phyloP scores from a whole-genome alignment of 768 basidiomycete species.

The Leccinum aurantiacum region DNA sequence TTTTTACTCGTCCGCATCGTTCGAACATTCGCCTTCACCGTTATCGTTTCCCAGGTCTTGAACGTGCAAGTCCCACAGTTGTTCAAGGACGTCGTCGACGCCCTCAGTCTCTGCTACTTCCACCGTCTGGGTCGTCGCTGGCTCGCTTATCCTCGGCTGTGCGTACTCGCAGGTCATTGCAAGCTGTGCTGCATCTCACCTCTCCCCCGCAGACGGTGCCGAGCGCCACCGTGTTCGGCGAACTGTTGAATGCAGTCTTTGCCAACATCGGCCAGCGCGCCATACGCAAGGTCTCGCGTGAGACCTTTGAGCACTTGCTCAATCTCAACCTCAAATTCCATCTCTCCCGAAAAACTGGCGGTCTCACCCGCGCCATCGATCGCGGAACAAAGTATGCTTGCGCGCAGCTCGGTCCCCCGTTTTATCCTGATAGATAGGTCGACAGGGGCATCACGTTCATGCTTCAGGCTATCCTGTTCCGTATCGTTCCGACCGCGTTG shows the following conservation, averaged over 20 bases:
- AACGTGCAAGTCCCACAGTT: slow-evolving; percentile 98
- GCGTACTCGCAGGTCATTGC: slow-evolving; percentile 33
- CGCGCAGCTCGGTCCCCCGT: background rate
- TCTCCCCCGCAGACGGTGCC: slow-evolving; percentile 65
- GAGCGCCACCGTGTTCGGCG: slow-evolving; percentile 89
- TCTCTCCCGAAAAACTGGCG: slow-evolving; percentile 90
- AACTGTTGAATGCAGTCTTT: slow-evolving; percentile 93
- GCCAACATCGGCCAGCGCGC: slow-evolving; percentile 94
- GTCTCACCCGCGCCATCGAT: slow-evolving; percentile 94
- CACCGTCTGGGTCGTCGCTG: slow-evolving; percentile 90
- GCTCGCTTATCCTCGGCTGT: slow-evolving; percentile 92
- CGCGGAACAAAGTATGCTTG: slow-evolving; percentile 86
- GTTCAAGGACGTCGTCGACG: slow-evolving; percentile 90
- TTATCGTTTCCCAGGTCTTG: slow-evolving; percentile 54
- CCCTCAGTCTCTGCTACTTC: slow-evolving; percentile 72
- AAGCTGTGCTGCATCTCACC: slow-evolving; percentile 1
- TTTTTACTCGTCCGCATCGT: too few relatives aligned
- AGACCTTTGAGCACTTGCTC: slow-evolving; percentile 92
- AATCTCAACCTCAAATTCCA: slow-evolving; percentile 92
- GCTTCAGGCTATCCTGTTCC: slow-evolving; percentile 88
- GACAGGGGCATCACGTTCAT: slow-evolving; percentile 93
- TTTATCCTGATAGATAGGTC: background rate
- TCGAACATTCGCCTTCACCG: slow-evolving; percentile 1
- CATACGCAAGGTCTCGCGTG: slow-evolving; percentile 91
- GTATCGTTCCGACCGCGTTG: slow-evolving; percentile 92